A percentile compares a stretch with the other conserved stretches of the same genome.
These are phyloP conservation scores for Rhizophagus clarus DNA, from an alignment of 192 early-diverging fungal genomes.

Conservation along the genomic window DNA sequence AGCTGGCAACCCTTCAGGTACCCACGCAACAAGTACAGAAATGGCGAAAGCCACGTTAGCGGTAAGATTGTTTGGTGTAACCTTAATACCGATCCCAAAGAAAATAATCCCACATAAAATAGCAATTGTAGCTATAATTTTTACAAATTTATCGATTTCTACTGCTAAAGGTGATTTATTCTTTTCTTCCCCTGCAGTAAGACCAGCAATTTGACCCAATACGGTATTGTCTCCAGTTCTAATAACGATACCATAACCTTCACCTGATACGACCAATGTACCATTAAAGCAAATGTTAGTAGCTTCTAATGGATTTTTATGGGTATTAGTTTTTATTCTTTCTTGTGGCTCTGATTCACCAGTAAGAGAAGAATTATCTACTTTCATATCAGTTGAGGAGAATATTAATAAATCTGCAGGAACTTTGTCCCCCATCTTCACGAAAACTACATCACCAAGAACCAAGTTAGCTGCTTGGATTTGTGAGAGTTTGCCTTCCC, in stretches of 20 bases:
- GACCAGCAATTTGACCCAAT: conserved; percentile 90
- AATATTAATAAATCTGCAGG: conserved; percentile 91
- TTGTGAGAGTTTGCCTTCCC: conserved; percentile 71
- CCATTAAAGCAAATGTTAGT: conserved; percentile 91
- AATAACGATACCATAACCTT: conserved; percentile 91
- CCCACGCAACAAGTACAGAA: conserved; percentile 86
- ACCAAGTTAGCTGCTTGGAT: conserved; percentile 77
- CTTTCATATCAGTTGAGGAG: conserved; percentile 83
- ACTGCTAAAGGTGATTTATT: conserved; percentile 69
- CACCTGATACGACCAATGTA: conserved; percentile 81
- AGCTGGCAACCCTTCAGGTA: conserved; percentile 91
- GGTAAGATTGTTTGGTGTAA: conserved; percentile 57
- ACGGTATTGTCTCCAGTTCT: conserved; percentile 93
- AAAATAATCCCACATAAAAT: conserved; percentile 77
- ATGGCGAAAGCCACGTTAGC: conserved; percentile 90
- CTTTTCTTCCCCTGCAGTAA: conserved; percentile 81
- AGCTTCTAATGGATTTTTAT: conserved; percentile 88
- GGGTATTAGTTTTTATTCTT: conserved; percentile 62
- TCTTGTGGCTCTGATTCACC: conserved; percentile 96
- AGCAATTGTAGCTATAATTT: conserved; percentile 83
- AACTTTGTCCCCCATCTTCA: conserved; percentile 92
- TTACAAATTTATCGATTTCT: conserved; percentile 83
- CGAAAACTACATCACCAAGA: conserved; percentile 84
- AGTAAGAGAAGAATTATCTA: conserved; percentile 96
- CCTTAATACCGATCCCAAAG: conserved; percentile 71